Evolutionary conservation across 2,329 filamentous ascomycete genomes (phyloP), one percentile per base, ranked within the genome.

Genomic region (Claviceps sp.): DNA sequence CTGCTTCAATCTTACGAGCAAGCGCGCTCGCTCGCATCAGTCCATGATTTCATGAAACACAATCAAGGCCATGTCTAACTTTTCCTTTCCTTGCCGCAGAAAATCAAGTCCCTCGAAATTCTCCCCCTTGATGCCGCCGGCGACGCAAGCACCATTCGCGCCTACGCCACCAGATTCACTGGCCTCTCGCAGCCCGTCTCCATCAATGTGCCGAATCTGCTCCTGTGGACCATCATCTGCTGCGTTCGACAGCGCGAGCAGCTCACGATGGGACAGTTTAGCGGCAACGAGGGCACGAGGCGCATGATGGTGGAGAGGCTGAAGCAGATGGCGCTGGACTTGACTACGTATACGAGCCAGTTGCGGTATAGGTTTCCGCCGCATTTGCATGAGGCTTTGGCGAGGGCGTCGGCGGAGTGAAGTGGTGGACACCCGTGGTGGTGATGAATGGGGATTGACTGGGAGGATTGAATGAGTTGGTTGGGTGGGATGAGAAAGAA

Each of bases 331-430:
- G 89, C 87, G 40, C 82, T 89, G 66, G 91, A 97, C 68, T 69
- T 96, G 61, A 95, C 93, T 73, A 86, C 93, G 14, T 97, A 95
- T 72, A 91, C 89, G 16, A 91, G 89, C 52, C 82, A 95, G 76
- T 81, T 97, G 63, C 83, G 87, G 63, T 97, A 95, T 70, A 83
- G 93, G 62, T 78, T 97, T 70, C 88, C 88, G 49, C 85, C 87
- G 39, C 79, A 86, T 62, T 77, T 97, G 51, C 91, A 94, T 69
- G 91, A 96, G 73, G 86, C 85, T 56, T 72, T 97, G 62, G 90
- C 89, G 47, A 80, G 84, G 63, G 88, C 87, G 42, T 87, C 85
- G 48, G 83, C 84, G 45, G 85, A 89, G 61, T 78, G 65, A 61
- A 13, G 36, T 5, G 42, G 13, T 11, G 11, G 29, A 11, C 29